Evolutionary conservation across 108 stramenopile genomes (phyloP), one percentile per base, ranked within the genome.

Genomic region (Nannochloropsis gaditana): DNA sequence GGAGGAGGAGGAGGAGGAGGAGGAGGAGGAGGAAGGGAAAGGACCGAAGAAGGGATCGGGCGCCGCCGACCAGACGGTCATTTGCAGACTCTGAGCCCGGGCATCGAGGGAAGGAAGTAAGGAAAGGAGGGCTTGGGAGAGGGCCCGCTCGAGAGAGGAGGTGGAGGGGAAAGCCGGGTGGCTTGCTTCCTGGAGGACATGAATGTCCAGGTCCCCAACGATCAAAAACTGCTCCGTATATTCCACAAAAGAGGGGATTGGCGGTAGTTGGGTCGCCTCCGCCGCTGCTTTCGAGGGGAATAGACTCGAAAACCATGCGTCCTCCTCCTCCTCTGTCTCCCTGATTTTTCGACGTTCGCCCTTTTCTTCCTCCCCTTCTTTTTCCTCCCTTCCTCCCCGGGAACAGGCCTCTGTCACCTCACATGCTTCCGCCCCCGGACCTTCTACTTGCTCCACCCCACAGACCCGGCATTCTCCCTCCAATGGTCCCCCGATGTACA

Each of bases 201-300:
- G 15, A n/a, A 6, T 73, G 59, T 73, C 19, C 59, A 73, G 2
- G 59, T 73, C 59, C n/a, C 59, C 59, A 73, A 73, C 2, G 59
- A 6, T 73, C 19, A 73, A n/a, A 8, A 73, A 73, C 59, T 73
- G 59, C 59, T 73, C 59, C 6, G 3, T 73, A 73, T 73, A 73
- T n/a, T 73, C 59, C 59, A 73, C 59, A 73, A 73, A 73, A 15
- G 59, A 73, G 4, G 59, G n/a, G 59, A n/a, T 73, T n/a, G 59
- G n/a, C 19, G 59, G n/a, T 6, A n/a, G n/a, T 31, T 31, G 31
- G 59, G 59, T n/a, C 59, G 59, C 15, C 19, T 15, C 10, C 47
- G 47, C 10, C 15, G 47, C 15, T n/a, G 59, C 19, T 2, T n/a
- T 5, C 19, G 59, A 73, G 6, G 59, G 59, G n/a, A 73, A 73